Evolutionary conservation across 352 stramenopile species (phyloP), one percentile per base, ranked within the genome.

Genomic region (Phytophthora melonis): DNA sequence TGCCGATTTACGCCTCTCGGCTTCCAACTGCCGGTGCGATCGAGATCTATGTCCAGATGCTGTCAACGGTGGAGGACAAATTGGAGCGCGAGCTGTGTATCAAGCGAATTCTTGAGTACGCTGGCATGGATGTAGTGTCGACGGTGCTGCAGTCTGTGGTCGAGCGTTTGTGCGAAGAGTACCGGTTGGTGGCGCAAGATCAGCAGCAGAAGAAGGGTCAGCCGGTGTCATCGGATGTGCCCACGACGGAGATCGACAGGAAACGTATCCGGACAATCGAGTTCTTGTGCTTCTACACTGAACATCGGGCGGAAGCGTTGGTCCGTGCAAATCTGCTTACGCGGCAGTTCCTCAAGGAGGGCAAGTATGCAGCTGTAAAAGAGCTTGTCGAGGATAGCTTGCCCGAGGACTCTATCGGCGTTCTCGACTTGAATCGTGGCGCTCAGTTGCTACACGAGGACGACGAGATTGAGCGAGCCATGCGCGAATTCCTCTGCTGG

Each of bases 41-140:
- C 14, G 85, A 92, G 57, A 79, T 96, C 4, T 96, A 95, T 66
- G 81, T 90, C 16, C 90, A 96, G 59, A 80, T 93, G 50, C 59
- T 95, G n/a, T 63, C 72, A 18, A 81, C 73, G 0, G 80, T 96
- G 5, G 84, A 92, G 13, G 79, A 93, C 52, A 75, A 63, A 18
- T 59, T 91, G n/a, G 81, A 94, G 69, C 85, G 88, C 39, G 84
- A 94, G 36, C 58, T 89, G 58, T 89, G 88, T 45, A 66, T 94
- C 14, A 90, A 93, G 71, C 71, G 81, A 21, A 88, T 95, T 58
- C 70, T 87, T 32, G 79, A 92, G 53, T 92, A 84, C 58, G 86
- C 86, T 30, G 80, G 68, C 52, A 89, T 93, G 74, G 77, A 93
- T 3, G 63, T 93, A 4, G 55, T 96, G 16, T 89, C 86, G 8